phyloP scores from a whole-genome alignment of 2,329 filamentous ascomycete species.

The Cucurbitaria berberidis region DNA sequence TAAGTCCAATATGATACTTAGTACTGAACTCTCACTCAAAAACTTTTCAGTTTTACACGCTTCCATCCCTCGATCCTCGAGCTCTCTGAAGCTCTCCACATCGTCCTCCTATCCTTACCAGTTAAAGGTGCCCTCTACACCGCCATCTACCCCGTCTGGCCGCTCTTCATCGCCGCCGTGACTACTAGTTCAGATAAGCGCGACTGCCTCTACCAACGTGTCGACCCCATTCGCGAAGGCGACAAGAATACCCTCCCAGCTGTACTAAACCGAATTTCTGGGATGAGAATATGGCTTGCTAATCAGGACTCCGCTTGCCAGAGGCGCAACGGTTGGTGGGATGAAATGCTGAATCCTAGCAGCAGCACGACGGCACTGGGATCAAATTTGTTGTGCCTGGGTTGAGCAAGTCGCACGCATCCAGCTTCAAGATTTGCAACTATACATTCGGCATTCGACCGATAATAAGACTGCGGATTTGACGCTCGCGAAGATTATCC shows the following conservation, averaged over 20 bases:
- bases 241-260: conserved; percentile 41
- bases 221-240: conserved; percentile 40
- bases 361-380: conserved; percentile 32
- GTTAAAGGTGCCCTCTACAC: conserved; percentile 43
- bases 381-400: conserved; percentile 21
- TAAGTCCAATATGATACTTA: conserved; percentile 10
- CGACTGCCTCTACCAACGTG: conserved; percentile 38
- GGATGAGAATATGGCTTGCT: conserved; percentile 39
- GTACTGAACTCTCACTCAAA: conserved; percentile 2
- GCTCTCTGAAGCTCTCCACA: conserved; percentile 34
- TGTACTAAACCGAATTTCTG: conserved; percentile 39
- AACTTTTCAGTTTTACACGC: conserved; percentile 30
- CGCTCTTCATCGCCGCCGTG: conserved; percentile 41
- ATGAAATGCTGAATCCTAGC: conserved; percentile 40
- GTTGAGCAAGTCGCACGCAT: conserved; percentile 1
- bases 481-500: neutral
- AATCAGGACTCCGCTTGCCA: conserved; percentile 32
- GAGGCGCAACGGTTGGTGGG: conserved; percentile 40
- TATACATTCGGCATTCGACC: neutral
- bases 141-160: conserved; percentile 43
- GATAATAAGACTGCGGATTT: neutral
- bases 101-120: conserved; percentile 33
- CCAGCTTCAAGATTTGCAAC: no score
- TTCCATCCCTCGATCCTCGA: conserved; percentile 39
- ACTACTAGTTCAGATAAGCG: conserved; percentile 41